Percentiles rank a stretch among this genome's conserved stretches.
Conservation (phyloP, 2,329 filamentous ascomycete species). For the Diaporthe citriasiana region DNA sequence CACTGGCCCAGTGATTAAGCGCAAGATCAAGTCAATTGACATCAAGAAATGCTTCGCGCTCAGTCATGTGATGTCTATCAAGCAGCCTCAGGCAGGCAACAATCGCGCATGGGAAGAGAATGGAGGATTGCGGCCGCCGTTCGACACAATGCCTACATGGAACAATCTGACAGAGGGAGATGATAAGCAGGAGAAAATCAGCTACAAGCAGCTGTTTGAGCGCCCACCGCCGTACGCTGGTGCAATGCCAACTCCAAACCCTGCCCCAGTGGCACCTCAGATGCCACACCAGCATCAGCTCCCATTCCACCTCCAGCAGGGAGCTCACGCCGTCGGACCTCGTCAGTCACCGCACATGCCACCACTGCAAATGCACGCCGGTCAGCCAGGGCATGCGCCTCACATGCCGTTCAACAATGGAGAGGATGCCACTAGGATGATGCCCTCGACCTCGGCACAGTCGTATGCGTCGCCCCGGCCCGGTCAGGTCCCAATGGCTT, state of each 20-base stretch:
- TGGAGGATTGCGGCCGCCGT: slow-evolving; percentile 86
- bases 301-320: slow-evolving; percentile 85
- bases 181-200: slow-evolving; percentile 77
- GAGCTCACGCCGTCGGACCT: slow-evolving; percentile 75
- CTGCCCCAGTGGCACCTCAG: slow-evolving; percentile 77
- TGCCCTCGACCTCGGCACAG: slow-evolving; percentile 85
- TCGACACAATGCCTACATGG: slow-evolving; percentile 89
- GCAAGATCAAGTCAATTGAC: slow-evolving; percentile 80
- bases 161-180: slow-evolving; percentile 77
- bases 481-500: slow-evolving; percentile 77
- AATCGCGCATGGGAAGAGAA: slow-evolving; percentile 78
- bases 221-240: slow-evolving; percentile 68
- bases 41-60: slow-evolving; percentile 76
- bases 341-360: slow-evolving; percentile 82
- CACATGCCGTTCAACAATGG: slow-evolving; percentile 78
- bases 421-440: slow-evolving; percentile 86
- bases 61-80: slow-evolving; percentile 66
- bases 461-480: slow-evolving; percentile 89
- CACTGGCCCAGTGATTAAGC: slow-evolving; percentile 70
- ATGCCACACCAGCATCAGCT: slow-evolving; percentile 87
- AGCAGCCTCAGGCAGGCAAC: slow-evolving; percentile 59
- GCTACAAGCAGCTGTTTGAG: slow-evolving; percentile 86
- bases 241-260: slow-evolving; percentile 77
- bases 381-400: slow-evolving; percentile 77
- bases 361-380: slow-evolving; percentile 81